A percentile compares a stretch with the other conserved stretches of the same genome.
These are phyloP conservation scores for Suhomyces choctaworum DNA, from an alignment of 1,139 yeast genomes.

Conservation along the genomic window DNA sequence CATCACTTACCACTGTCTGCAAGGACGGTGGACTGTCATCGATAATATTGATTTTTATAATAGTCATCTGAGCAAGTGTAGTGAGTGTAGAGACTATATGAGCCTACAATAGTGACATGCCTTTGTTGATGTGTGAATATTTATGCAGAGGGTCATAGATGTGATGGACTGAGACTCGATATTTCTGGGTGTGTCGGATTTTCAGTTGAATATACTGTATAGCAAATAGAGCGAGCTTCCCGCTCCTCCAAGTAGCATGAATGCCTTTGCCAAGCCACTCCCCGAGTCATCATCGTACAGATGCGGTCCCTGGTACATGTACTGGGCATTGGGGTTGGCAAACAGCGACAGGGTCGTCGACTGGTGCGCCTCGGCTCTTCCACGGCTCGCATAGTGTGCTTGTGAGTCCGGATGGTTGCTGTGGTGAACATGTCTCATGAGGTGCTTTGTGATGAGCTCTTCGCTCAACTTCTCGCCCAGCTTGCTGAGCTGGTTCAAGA, in stretches of 20 bases:
- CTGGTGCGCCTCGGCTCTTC: not conserved
- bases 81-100: too few species aligned
- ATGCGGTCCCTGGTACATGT: constrained; percentile 37
- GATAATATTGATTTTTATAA: too few species aligned
- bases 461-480: constrained; percentile 39
- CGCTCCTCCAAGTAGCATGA: constrained; percentile 32
- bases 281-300: constrained; percentile 22
- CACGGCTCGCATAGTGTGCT: not conserved
- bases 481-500: constrained; percentile 36
- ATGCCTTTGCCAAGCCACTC: constrained; percentile 20
- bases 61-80: too few species aligned
- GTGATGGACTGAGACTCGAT: too few species aligned
- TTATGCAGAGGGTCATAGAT: too few species aligned
- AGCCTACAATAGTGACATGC: too few species aligned
- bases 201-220: constrained; percentile 18
- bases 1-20: too few species aligned
- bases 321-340: constrained; percentile 20
- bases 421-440: constrained; percentile 39
- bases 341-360: constrained; percentile 2
- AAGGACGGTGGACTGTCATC: too few species aligned
- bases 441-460: constrained; percentile 45
- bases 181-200: too few species aligned
- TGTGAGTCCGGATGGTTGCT: constrained; percentile 9
- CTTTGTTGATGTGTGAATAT: too few species aligned
- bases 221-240: constrained; percentile 31